Evolutionary conservation across 805 yeast genomes (phyloP), one percentile per base, ranked within the genome.

Genomic region (Metschnikowia drakensbergensis): DNA sequence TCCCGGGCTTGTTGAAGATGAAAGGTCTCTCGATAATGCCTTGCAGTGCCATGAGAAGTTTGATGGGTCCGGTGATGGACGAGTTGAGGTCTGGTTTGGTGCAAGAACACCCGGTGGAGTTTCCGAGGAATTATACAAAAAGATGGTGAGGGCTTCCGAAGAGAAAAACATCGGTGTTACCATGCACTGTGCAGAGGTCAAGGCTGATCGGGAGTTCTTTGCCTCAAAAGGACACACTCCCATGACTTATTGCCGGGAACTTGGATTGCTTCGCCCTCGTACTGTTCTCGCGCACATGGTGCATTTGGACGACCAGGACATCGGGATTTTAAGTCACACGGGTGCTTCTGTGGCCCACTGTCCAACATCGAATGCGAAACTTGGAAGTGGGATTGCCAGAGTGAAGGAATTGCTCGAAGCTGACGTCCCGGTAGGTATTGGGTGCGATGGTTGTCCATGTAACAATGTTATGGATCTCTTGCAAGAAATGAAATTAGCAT

Each of bases 361-460:
- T 26, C 59, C 59, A 3, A 52, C 61, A 3, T 57, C 59, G 5
- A 57, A 54, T 36, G 59, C 59, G 7, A 57, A 55, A 35, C 48
- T 55, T 8, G 61, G 55, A 17, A 57, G 60, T 33, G 60, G 61
- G 4, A 47, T 57, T 31, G 55, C 56, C 22, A 44, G 57, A 27
- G 54, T 53, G 5, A 54, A 54, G 29, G 58, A 56, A 37, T 40
- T 56, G 11, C 48, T 56, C 23, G 50, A 54, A 10, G 50, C 50
- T 3, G 46, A 51, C 7, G 37, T 56, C 8, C 49, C 53, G 1
- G 61, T 56, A 2, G 61, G 59, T 4, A 47, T 57, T 30, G 61
- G 61, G 3, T 57, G 61, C 35, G 61, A 57, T 31, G 58, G 61
- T 0, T 55, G 57, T 36, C 61, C 58, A 1, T 57, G 59, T 27